Base-by-base conservation (phyloP, 1,139 yeast genomes). In the Hyphopichia khmerensis region DNA sequence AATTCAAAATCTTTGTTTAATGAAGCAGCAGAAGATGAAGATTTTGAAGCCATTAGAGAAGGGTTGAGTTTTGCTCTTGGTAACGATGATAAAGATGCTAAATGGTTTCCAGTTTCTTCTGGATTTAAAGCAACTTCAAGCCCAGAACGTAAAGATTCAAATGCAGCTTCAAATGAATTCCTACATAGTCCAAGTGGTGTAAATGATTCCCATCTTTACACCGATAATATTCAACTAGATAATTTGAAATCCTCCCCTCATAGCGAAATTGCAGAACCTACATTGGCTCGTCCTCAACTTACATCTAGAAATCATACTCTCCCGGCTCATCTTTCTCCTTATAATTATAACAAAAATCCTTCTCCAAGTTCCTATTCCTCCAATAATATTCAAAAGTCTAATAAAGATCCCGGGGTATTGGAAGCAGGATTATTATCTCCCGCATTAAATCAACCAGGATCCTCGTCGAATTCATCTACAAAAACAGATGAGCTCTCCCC, bases 1-100 rank as follows among this genome's bases (percentile, higher is more conserved):
- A 32, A 38, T 18, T 35, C 40, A 11, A 45, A 26, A 17, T 43
- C 62, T n/a, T 50, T 50, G 34, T 50, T 60, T 23, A 50, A 52
- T 31, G 59, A 59, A 21, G 70, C 69, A 7, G 55, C 67, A 2
- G 55, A 56, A 33, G 60, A 56, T 18, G 58, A 58, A 35, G 70
- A 69, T 43, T 57, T 68, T 23, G 64, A 65, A 38, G 70, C 68
- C 26, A 50, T 72, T 29, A 59, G 62, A 38, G 67, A 68, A 47
- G 75, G 75, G 3, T 49, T 72, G 17, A 57, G 57, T 32, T 61
- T 57, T 46, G 78, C 77, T 1, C 53, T 72, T 26, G 77, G 77
- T 1, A 52, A 66, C 3, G 48, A 49, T 10, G 52, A 53, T 3
- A 48, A 53, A 7, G 58, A 45, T 4, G 57, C 65, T 11, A 57